Evolutionary conservation across 2,329 filamentous ascomycete species (phyloP), one percentile per base, ranked within the genome.

Genomic region (Neofusicoccum sp.): DNA sequence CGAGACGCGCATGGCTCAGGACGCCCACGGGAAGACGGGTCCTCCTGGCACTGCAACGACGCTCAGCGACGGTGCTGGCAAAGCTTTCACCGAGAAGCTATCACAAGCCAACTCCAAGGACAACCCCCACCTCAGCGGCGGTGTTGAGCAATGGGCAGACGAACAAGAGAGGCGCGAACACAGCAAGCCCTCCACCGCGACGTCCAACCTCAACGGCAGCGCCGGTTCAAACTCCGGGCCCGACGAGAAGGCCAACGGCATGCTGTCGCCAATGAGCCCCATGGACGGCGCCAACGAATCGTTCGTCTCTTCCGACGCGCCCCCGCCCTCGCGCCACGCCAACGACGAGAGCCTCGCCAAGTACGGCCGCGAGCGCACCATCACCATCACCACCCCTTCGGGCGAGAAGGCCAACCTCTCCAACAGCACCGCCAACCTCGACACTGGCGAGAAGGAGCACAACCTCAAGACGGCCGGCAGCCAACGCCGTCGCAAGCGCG

Each of bases 401-500:
- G 38, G 20, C 34, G 48, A 53, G 12, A 38, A 38, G 9, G 14
- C 47, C 16, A 60, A 59, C 30, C 45, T 47, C n/a, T 54, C 62
- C 8, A 49, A 59, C 11, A 28, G 48, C 12, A 28, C 53, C 14
- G 36, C n/a, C 38, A 59, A 53, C 7, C 36, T 45, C 11, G 20
- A 41, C 53, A 28, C 28, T 16, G 26, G 6, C 0, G 33, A 40
- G 4, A 33, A 57, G 12, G 16, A 40, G 14, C 12, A 33, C 31
- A 14, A 28, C 28, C 16, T 41, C 20, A 60, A 57, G 11, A 66
- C 69, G 28, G 54, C 33, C 5, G 70, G 81, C 3, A 85, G 84
- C 24, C 78, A 84, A 60, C 86, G 81, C 70, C 82, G 84, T 49
- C 83, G 89, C 45, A 83, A 88, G 48, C 83, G 90, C 33, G 86